phyloP scores from a whole-genome alignment of 495 filamentous ascomycete genomes.

The Aspergillus hancockii region DNA sequence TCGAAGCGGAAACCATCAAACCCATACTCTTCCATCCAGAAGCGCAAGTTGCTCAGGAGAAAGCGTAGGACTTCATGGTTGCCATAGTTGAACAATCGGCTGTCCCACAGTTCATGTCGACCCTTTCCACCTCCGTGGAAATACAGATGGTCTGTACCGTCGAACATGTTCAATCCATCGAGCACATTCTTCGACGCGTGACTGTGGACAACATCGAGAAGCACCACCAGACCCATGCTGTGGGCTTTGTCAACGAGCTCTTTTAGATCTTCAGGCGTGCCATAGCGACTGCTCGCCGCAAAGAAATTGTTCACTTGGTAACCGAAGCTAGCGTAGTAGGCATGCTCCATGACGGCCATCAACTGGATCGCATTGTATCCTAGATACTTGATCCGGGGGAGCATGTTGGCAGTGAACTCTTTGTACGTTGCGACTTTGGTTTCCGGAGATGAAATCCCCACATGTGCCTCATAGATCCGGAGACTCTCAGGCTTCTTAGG shows the following conservation, averaged over 20 bases:
- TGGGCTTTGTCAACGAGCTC: conserved; percentile 96
- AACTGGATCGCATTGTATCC: conserved; percentile 98
- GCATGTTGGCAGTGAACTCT: conserved; percentile 89
- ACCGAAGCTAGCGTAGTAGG: conserved; percentile 98
- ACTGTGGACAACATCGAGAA: conserved; percentile 95
- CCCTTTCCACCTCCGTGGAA: conserved; percentile 87
- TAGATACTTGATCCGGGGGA: conserved; percentile 84
- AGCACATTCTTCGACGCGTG: conserved; percentile 96
- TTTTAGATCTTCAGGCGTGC: conserved; percentile 90
- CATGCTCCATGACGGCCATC: conserved; percentile 99
- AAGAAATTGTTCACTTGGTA: conserved; percentile 99
- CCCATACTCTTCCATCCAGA: conserved; percentile 98
- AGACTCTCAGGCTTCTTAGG: conserved; percentile 84
- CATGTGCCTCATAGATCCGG: conserved; percentile 95
- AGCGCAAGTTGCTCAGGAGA: conserved; percentile 89
- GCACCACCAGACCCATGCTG: conserved; percentile 83
- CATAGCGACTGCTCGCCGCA: conserved; percentile 94
- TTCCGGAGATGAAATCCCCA: conserved; percentile 94
- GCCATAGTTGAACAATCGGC: conserved; percentile 94
- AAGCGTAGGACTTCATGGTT: conserved; percentile 93
- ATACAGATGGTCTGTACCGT: conserved; percentile 91
- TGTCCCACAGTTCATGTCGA: conserved; percentile 91
- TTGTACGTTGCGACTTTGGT: conserved; percentile 88
- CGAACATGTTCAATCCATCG: conserved; percentile 92
- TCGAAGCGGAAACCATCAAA: conserved; percentile 99